A percentile compares a stretch with the other conserved stretches of the same genome.
phyloP scores from a whole-genome alignment of 83 land plant genomes.

The Thuja plicata region DNA sequence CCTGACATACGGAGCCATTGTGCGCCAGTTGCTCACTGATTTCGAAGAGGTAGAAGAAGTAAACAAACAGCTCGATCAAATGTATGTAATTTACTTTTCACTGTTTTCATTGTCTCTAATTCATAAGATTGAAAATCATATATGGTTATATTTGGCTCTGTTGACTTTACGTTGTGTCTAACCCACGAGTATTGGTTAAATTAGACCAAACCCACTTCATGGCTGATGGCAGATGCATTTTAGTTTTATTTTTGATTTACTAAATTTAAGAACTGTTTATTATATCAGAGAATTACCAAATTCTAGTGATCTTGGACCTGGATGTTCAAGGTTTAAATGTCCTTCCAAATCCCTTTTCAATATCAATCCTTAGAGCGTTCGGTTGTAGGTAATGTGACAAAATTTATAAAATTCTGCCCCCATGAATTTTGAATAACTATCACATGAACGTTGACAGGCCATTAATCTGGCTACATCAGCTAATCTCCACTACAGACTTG shows the following conservation, averaged over 20 bases:
- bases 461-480: background rate
- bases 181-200: background rate
- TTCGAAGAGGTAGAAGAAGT: conserved; percentile 96
- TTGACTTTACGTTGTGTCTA: background rate
- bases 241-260: background rate
- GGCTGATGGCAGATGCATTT: background rate
- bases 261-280: background rate
- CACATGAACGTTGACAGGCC: background rate
- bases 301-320: background rate
- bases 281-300: background rate
- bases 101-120: background rate
- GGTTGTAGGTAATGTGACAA: background rate
- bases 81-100: conserved; percentile 39
- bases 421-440: background rate
- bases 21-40: conserved; percentile 92
- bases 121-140: background rate
- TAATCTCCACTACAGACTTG: background rate
- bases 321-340: background rate
- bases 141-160: background rate
- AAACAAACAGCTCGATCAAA: conserved; percentile 96
- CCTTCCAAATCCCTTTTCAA: background rate
- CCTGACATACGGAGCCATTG: conserved; percentile 92
- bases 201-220: background rate
- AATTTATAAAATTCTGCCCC: background rate
- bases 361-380: too few relatives aligned